Base-by-base conservation (phyloP, 106 monocot species). In the Platanthera zijinensis region DNA sequence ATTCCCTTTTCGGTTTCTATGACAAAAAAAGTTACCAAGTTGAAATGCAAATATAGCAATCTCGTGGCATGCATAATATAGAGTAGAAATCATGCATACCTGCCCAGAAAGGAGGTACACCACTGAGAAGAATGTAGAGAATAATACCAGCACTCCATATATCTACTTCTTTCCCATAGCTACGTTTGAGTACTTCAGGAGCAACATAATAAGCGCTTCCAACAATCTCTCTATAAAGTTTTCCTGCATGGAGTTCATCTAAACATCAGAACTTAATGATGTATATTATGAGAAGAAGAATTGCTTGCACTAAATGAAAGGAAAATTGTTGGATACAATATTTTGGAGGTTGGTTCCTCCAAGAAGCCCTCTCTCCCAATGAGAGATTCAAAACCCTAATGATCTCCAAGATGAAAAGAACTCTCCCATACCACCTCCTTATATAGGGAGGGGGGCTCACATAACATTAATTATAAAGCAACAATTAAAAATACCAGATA, bases 1-100 rank as follows among this genome's bases (percentile, higher is more conserved):
- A 88, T 88, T 46, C 86, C 88, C 80, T 86, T 91, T 82, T 92
- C 91, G 10, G 77, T 88, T 76, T 92, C 91, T 92, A 78, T 19
- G 64, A 32, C 50, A 14, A 25, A 22, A 50, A 62, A 25, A 54
- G 2, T 75, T 18, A 52, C 19, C 54, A 56, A 68, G 53, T 22
- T 72, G 18, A 73, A 66, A 67, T 18, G 7, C n/a, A 19, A 19
- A 46, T 49, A 50, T 32, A 7, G 66, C 6, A 30, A 68, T 10
- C 32, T 25, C 32, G 39, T 32, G 7, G 4, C 32, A 68, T 30
- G 67, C 7, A 28, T 50, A 64, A 63, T 48, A 57, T 5, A 69
- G 21, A 17, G 39, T 59, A 28, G 4, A 47, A 12, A 45, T 56
- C 8, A 50, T 25, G 52, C 54, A 50, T 86, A 86, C 86, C 83